Evolutionary conservation across 345 rosid species (phyloP).

Genomic region (Camelina laxa): DNA sequence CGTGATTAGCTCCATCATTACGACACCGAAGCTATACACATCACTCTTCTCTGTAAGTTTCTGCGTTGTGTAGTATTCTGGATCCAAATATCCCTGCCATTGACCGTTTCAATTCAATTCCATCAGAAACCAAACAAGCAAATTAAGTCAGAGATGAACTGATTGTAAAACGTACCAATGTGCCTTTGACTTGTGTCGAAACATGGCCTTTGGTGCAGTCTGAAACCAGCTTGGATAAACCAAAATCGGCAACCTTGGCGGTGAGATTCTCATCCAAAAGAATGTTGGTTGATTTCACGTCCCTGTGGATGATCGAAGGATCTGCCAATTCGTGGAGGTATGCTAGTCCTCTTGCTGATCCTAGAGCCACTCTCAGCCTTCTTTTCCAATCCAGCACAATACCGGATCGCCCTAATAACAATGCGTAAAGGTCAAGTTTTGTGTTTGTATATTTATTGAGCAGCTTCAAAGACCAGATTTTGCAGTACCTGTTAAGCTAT

Average conservation of each 20-base stretch:
- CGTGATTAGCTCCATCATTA: conserved; percentile 82
- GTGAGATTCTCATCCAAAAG: conserved; percentile 81
- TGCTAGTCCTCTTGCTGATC: conserved; percentile 92
- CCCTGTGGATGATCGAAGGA: conserved; percentile 97
- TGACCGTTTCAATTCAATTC: background rate
- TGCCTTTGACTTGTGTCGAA: conserved; percentile 99
- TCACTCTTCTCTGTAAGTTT: conserved; percentile 95
- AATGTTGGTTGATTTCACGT: conserved; percentile 86
- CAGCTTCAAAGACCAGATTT: conserved; percentile 2
- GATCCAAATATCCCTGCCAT: conserved; percentile 93
- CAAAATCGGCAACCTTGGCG: conserved; percentile 96
- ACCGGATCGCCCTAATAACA: conserved; percentile 64
- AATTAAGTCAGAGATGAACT: background rate
- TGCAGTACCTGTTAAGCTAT: conserved; percentile 71
- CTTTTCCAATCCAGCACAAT: conserved; percentile 85
- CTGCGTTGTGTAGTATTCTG: conserved; percentile 95
- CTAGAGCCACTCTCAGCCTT: conserved; percentile 83
- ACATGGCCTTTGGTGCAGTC: conserved; percentile 95
- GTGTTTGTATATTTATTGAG: background rate
- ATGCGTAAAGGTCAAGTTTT: background rate
- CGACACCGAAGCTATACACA: conserved; percentile 91
- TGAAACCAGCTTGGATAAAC: conserved; percentile 87
- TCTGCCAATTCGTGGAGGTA: conserved; percentile 95
- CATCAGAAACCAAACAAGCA: background rate
- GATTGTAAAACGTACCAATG: conserved; percentile 59